phyloP scores from a whole-genome alignment of 768 basidiomycete species.

The Termitomyces sp. region DNA sequence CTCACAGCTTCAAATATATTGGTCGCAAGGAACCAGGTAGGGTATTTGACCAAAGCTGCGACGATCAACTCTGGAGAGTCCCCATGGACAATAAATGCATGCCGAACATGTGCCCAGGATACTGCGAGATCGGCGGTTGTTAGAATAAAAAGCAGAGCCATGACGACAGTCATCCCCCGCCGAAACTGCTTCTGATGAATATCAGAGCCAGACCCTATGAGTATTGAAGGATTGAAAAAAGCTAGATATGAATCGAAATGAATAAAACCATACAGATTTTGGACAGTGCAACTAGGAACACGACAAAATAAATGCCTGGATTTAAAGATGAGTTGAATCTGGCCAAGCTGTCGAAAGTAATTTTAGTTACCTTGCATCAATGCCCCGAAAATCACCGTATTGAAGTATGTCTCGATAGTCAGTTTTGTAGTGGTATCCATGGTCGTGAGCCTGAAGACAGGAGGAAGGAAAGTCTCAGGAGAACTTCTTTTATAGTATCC shows the following conservation, averaged over 20 bases:
- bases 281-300: neutral
- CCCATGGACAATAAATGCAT: neutral
- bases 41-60: neutral
- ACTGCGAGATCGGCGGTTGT: neutral
- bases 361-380: neutral
- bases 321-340: neutral
- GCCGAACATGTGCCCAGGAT: constrained; percentile 2
- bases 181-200: neutral
- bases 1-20: neutral
- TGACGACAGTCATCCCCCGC: neutral
- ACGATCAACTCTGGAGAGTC: neutral
- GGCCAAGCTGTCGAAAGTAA: neutral
- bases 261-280: neutral
- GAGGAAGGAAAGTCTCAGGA: neutral
- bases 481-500: neutral
- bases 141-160: neutral
- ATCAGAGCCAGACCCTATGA: neutral
- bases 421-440: neutral
- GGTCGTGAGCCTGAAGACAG: neutral
- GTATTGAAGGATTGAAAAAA: neutral
- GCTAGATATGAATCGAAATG: too few relatives aligned
- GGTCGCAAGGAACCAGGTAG: neutral
- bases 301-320: neutral
- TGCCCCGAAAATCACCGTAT: neutral
- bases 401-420: neutral